Evolutionary conservation across 2,329 filamentous ascomycete genomes (phyloP).

Genomic region (Plenodomus biglobosus): DNA sequence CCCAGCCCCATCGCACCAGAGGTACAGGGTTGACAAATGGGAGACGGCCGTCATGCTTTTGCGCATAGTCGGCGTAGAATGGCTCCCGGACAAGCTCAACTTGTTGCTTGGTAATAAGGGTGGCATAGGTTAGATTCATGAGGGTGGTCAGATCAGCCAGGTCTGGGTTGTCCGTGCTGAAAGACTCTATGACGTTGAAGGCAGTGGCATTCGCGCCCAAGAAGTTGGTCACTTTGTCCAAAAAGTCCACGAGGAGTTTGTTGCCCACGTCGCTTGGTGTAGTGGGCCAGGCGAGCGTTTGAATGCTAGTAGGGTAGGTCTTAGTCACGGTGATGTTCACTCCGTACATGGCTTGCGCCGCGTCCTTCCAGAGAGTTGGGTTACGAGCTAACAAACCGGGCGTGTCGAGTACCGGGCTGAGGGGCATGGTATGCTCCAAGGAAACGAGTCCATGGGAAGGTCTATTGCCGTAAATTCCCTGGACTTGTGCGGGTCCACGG

Average conservation of each 20-base stretch:
- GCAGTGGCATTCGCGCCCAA: slow-evolving; percentile 43
- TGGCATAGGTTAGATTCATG: slow-evolving; percentile 51
- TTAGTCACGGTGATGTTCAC: slow-evolving; percentile 48
- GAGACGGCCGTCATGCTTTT: slow-evolving; percentile 47
- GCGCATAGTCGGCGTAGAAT: slow-evolving; percentile 55
- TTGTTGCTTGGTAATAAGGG: slow-evolving; percentile 54
- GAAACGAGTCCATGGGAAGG: slow-evolving; percentile 52
- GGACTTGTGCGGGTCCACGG: slow-evolving; percentile 51
- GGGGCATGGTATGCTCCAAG: slow-evolving; percentile 53
- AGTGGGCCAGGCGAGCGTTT: slow-evolving; percentile 49
- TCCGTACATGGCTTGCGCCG: slow-evolving; percentile 50
- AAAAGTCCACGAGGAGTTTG: slow-evolving; percentile 48
- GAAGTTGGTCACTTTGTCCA: slow-evolving; percentile 48
- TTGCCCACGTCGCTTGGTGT: slow-evolving; percentile 32
- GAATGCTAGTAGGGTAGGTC: slow-evolving; percentile 47
- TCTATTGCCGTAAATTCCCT: slow-evolving; percentile 55
- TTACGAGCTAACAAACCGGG: slow-evolving; percentile 52
- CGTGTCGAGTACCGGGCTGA: slow-evolving; percentile 53
- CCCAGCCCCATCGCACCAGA: slow-evolving; percentile 52
- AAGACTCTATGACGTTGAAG: slow-evolving; percentile 43
- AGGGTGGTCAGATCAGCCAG: slow-evolving; percentile 38
- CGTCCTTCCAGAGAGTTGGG: slow-evolving; percentile 47
- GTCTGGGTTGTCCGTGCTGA: slow-evolving; percentile 38
- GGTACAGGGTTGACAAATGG: slow-evolving; percentile 56
- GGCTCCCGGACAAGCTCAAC: slow-evolving; percentile 50